A percentile compares a stretch with the other conserved stretches of the same genome.
These are phyloP conservation scores for Verticillium klebahnii DNA, from an alignment of 2,329 filamentous ascomycete genomes.

Conservation along the genomic window DNA sequence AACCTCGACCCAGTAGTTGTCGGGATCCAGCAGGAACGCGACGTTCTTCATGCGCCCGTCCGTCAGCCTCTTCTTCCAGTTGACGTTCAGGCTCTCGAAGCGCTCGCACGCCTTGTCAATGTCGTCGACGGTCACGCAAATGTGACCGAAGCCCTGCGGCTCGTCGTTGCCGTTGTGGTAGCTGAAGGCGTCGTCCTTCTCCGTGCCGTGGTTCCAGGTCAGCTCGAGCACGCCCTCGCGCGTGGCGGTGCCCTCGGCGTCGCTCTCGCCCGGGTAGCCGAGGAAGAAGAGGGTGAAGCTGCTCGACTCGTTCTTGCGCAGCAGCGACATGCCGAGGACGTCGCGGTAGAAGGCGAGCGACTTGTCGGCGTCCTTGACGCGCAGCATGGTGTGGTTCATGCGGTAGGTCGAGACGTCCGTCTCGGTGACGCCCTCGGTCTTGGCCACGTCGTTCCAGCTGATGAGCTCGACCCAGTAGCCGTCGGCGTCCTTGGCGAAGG, in stretches of 20 bases:
- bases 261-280: constrained; percentile 54
- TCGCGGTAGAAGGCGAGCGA: constrained; percentile 81
- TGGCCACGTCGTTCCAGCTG: constrained; percentile 64
- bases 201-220: constrained; percentile 80
- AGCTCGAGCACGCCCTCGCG: constrained; percentile 85
- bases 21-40: constrained; percentile 85
- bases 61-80: constrained; percentile 93
- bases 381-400: constrained; percentile 90
- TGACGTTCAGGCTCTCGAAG: constrained; percentile 75
- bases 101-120: constrained; percentile 82
- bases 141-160: constrained; percentile 92
- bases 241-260: constrained; percentile 53
- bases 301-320: constrained; percentile 67
- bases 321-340: constrained; percentile 79
- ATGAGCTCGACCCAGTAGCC: constrained; percentile 85
- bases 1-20: constrained; percentile 77
- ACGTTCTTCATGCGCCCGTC: constrained; percentile 93
- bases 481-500: constrained; percentile 86
- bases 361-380: constrained; percentile 76
- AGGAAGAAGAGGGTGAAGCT: constrained; percentile 93
- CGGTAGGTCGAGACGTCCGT: constrained; percentile 76
- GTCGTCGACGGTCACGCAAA: constrained; percentile 84
- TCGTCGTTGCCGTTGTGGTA: constrained; percentile 93
- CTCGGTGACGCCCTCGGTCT: constrained; percentile 65
- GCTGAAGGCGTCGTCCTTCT: constrained; percentile 76